Evolutionary conservation across 108 stramenopile species (phyloP), one percentile per base, ranked within the genome.

Genomic region (Asterionellopsis glacialis): DNA sequence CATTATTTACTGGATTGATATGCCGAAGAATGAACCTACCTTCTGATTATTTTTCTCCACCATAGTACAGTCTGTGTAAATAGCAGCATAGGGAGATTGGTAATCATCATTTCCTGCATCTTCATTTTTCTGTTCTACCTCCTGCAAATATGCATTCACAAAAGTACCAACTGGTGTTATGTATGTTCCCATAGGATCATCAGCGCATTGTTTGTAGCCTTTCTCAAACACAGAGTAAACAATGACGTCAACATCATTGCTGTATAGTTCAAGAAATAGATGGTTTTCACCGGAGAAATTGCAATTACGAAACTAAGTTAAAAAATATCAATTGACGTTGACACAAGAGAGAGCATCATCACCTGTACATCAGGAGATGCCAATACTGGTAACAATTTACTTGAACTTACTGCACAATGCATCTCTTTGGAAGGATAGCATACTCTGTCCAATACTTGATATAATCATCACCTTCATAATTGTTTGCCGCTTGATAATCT

Each of bases 371-470:
- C 2, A 48, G 7, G 7, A 2, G 2, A 33, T 33, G 33, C 33
- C 33, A 33, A 33, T 5, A 7, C 5, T 33, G 33, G 7, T 42
- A 22, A 7, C 58, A n/a, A n/a, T n/a, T n/a, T n/a, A n/a, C n/a
- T 16, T 14, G 13, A 9, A 76, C 80, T 73, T 76, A 81, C 80
- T 77, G 72, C 10, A 77, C 72, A 42, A 88, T 73, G 59, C 91
- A 92, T 57, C 76, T 69, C 49, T 83, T 75, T 19, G 91, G 87
- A 28, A 79, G 68, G 55, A 92, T 82, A 58, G 87, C 87, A 60
- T 87, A 89, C 18, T 85, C 74, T 6, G 86, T 88, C 91, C 91
- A 92, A 72, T 85, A 85, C 52, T 72, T 65, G 58, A 92, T 92
- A 41, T 68, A 63, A 28, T 83, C 82, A 43, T 84, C 79, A 11